Base-by-base conservation (phyloP, 2,329 filamentous ascomycete genomes). In the Conoideocrella luteorostrata region DNA sequence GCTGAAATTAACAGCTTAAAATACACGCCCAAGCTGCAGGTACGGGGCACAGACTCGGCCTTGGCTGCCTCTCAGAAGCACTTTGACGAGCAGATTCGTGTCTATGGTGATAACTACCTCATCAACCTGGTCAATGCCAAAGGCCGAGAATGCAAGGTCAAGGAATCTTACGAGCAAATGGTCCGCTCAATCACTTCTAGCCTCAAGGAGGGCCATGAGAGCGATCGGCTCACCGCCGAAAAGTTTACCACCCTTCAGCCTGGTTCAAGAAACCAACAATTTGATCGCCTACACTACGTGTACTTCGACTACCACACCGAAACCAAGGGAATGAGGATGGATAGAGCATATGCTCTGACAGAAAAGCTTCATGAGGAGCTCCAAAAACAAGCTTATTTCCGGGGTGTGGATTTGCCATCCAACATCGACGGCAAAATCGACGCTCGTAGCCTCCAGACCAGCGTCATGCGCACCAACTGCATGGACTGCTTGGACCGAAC, bases 241-340 rank as follows among this genome's bases (percentile, higher is more conserved):
- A 91, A 93, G 62, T 85, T 95, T 62, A 85, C 82, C 56, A 72
- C 83, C 23, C 79, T 95, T 50, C 86, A 95, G 59, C 72, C 72
- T 55, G 68, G 78, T 36, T 70, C 70, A 38, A 70, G 71, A 46
- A 77, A 51, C 39, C 64, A 85, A 50, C 72, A 82, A 50, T 86
- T 86, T 62, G 90, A 96, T 62, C 83, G 83, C 35, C 70, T 98
- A 35, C 91, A 98, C 68, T 98, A 98, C 64, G 69, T 97, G 56
- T 98, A 97, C 70, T 98, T 98, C 61, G 93, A 98, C 68, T 98
- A 94, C 64, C 94, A 98, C 70, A 89, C 84, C 59, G 93, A 98
- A 68, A 98, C 94, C 39, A 96, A 96, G 67, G 91, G 91, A 29
- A 75, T 96, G 56, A 82, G 86, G 58, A 95, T 93, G 86, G 84